These are phyloP conservation scores for Stereum hirsutum DNA, from an alignment of 1,284 basidiomycete genomes.

Conservation along the genomic window DNA sequence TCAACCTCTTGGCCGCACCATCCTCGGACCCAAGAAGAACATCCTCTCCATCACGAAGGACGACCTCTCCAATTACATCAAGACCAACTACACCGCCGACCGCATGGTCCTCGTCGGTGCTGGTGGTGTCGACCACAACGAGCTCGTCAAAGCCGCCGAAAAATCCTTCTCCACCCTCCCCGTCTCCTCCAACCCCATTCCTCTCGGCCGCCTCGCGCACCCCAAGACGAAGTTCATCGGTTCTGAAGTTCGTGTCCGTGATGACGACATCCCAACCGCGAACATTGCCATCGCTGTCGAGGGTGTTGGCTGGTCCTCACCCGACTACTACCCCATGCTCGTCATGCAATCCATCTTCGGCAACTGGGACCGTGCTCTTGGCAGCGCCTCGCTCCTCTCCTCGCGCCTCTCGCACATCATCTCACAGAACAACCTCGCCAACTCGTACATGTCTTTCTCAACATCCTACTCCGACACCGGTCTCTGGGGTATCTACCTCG, in stretches of 20 bases:
- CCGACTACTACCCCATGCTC: slow-evolving; percentile 99
- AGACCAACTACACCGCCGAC: slow-evolving; percentile 97
- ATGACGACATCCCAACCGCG: slow-evolving; percentile 84
- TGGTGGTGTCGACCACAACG: slow-evolving; percentile 89
- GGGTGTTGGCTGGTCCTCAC: slow-evolving; percentile 95
- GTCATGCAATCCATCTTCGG: slow-evolving; percentile 98
- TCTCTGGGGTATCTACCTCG: slow-evolving; percentile 98
- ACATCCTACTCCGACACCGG: slow-evolving; percentile 99
- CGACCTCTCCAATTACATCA: slow-evolving; percentile 89
- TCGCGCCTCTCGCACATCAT: slow-evolving; percentile 91
- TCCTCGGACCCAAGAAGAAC: slow-evolving; percentile 94
- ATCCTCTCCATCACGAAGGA: slow-evolving; percentile 93
- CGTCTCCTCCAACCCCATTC: slow-evolving; percentile 81
- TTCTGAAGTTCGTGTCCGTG: slow-evolving; percentile 92
- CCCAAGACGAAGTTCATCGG: slow-evolving; percentile 82
- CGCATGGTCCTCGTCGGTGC: slow-evolving; percentile 98
- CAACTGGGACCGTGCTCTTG: slow-evolving; percentile 98
- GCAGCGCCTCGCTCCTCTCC: slow-evolving; percentile 83
- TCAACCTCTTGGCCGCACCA: slow-evolving; percentile 93
- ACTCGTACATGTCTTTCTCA: slow-evolving; percentile 99
- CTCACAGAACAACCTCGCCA: slow-evolving; percentile 93
- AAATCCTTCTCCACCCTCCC: slow-evolving; percentile 91
- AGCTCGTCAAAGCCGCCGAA: slow-evolving; percentile 92
- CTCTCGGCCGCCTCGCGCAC: slow-evolving; percentile 74
- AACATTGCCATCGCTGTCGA: slow-evolving; percentile 97